Percentiles rank a stretch among this genome's conserved stretches.
phyloP scores from a whole-genome alignment of 805 yeast species.

The Scheffersomyces amazonensis region DNA sequence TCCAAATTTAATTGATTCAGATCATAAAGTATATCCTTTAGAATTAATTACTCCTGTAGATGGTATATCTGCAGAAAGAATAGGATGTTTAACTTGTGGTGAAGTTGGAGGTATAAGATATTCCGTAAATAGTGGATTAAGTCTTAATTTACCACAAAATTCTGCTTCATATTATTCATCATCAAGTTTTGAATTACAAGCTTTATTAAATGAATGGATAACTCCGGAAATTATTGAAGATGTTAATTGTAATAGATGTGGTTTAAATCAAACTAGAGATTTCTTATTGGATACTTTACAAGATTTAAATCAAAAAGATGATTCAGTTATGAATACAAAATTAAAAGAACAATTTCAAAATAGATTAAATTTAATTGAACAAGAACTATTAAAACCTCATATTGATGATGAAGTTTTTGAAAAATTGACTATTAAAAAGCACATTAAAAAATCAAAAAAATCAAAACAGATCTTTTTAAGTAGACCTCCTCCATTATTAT shows the following conservation, averaged over 20 bases:
- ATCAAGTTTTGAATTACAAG: conserved; percentile 37
- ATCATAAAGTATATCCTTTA: conserved; percentile 46
- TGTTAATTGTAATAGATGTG: conserved; percentile 94
- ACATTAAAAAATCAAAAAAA: conserved; percentile 72
- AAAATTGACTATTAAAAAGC: conserved; percentile 67
- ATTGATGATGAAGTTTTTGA: conserved; percentile 81
- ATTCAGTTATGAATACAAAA: conserved; percentile 27
- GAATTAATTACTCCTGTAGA: conserved; percentile 84
- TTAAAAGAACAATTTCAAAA: conserved; percentile 24
- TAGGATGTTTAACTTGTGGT: conserved; percentile 88
- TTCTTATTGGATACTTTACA: conserved; percentile 42
- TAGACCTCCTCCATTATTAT: conserved; percentile 78
- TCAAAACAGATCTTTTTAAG: conserved; percentile 79
- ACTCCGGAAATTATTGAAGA: conserved; percentile 86
- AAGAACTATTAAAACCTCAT: conserved; percentile 59
- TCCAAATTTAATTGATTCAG: conserved; percentile 53
- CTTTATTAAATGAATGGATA: conserved; percentile 62
- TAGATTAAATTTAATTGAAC: conserved; percentile 28
- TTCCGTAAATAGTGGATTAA: conserved; percentile 72
- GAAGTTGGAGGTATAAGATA: conserved; percentile 91
- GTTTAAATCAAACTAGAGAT: conserved; percentile 58
- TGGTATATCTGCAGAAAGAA: conserved; percentile 83
- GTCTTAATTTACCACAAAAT: conserved; percentile 61
- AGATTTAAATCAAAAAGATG: conserved; percentile 37
- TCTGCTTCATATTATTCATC: conserved; percentile 28